Base-by-base conservation (phyloP, 352 stramenopile genomes). In the Globisporangium nunn region DNA sequence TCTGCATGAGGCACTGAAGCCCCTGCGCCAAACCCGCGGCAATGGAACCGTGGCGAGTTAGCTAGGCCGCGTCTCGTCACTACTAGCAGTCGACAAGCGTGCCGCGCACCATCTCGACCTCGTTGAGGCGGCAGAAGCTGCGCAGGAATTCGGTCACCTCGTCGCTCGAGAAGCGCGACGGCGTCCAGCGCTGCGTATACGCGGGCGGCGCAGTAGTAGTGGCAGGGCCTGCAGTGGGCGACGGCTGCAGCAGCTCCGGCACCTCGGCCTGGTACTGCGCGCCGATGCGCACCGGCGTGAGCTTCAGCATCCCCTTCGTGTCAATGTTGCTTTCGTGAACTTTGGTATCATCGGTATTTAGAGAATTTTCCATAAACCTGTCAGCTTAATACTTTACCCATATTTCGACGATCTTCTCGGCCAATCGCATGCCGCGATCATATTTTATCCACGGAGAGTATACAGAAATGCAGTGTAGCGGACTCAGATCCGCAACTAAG, bases 1-100 rank as follows among this genome's bases (percentile, higher is more conserved):
- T 70, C n/a, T 81, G 74, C 61, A 76, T 74, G 18, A 91, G 70
- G 53, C 75, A 83, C 45, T 75, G 72, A 8, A 88, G 71, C 14
- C 74, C 81, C 81, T 91, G 35, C 35, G 35, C 7, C 23, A 23
- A 23, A 11, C 7, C 35, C 10, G 0, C 7, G 23, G 23, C 23
- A 23, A 23, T 23, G 23, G 23, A 23, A 0, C 7, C 10, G 43
- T 48, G 23, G 44, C n/a, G 41, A 7, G 31, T 31, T 12, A 23
- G 29, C 5, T 35, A 52, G 29, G 48, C 4, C 29, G 48, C 48
- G 17, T 11, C 46, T 39, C 4, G 31, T 17, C n/a, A 11, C 14
- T 3, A 56, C 58, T 52, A 41, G 18, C 17, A 44, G 29, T 7
- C 3, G 1, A 6, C 35, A 11, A 0, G 35, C 35, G 11, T 35